Percentiles rank a stretch among this genome's conserved stretches.
Evolutionary conservation across 2,329 filamentous ascomycete species (phyloP).

Genomic region (Cladosporium phlei): DNA sequence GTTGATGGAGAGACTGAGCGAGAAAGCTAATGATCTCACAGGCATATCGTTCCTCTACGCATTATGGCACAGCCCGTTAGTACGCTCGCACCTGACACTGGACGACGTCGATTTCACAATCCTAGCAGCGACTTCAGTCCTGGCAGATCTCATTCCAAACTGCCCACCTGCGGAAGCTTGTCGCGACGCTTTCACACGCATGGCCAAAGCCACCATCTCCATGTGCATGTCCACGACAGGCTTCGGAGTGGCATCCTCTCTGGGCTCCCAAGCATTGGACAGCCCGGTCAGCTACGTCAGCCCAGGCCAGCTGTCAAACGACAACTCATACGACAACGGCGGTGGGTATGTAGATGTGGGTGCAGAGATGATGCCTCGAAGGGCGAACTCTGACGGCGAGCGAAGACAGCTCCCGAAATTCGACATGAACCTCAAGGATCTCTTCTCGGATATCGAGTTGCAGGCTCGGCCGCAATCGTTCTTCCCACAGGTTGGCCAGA

Average conservation of each 20-base stretch:
- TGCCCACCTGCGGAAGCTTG: conserved; percentile 94
- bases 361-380: background rate
- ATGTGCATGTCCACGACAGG: conserved; percentile 88
- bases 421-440: conserved; percentile 53
- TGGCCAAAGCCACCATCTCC: conserved; percentile 89
- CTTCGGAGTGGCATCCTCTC: conserved; percentile 52
- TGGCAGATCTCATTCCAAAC: conserved; percentile 86
- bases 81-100: conserved; percentile 78
- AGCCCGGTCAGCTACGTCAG: conserved; percentile 27
- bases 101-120: conserved; percentile 98
- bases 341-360: background rate
- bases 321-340: background rate
- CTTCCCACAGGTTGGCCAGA: conserved; percentile 2
- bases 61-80: conserved; percentile 90
- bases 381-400: conserved; percentile 20
- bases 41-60: conserved; percentile 90
- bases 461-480: conserved; percentile 6
- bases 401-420: conserved; percentile 45
- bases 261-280: conserved; percentile 27
- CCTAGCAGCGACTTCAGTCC: conserved; percentile 84
- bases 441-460: conserved; percentile 45
- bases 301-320: conserved; percentile 8
- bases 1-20: no score
- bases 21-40: conserved; percentile 28
- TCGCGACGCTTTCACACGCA: conserved; percentile 88